Percentiles rank a stretch among this genome's conserved stretches.
These are phyloP conservation scores for Persicaria tinctoria DNA, from an alignment of 148 eudicot genomes.

Conservation along the genomic window DNA sequence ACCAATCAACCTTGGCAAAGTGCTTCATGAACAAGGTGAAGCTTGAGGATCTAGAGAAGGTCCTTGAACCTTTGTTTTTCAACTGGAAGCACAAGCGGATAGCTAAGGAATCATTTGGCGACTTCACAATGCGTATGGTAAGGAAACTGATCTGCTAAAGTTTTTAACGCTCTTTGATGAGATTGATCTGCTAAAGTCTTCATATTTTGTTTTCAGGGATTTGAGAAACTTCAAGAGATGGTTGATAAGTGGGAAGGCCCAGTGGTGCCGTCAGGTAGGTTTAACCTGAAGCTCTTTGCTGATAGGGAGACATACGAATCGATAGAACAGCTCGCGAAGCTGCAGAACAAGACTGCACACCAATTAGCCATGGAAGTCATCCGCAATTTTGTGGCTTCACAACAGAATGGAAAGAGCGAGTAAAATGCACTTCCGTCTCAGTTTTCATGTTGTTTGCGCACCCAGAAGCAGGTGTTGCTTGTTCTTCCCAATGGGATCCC, in stretches of 20 bases:
- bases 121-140: constrained; percentile 76
- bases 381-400: constrained; percentile 4
- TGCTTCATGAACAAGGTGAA: constrained; percentile 83
- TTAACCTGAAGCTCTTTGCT: constrained; percentile 5
- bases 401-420: neutral
- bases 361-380: constrained; percentile 8
- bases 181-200: neutral
- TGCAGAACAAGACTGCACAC: constrained; percentile 11
- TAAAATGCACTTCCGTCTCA: neutral
- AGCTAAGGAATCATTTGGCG: constrained; percentile 82
- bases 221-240: constrained; percentile 68
- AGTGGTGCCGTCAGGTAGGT: constrained; percentile 62
- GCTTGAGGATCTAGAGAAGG: constrained; percentile 84
- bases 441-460: neutral
- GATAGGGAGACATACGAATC: constrained; percentile 12
- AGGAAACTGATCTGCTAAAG: constrained; percentile 12
- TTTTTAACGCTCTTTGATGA: neutral
- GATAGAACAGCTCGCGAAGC: neutral
- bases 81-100: constrained; percentile 59
- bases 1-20: constrained; percentile 69
- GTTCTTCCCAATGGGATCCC: neutral
- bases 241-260: constrained; percentile 92
- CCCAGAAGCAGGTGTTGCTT: neutral
- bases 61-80: constrained; percentile 83
- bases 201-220: constrained; percentile 41